Evolutionary conservation across 2,329 filamentous ascomycete genomes (phyloP).

Genomic region (Penicillium sp.): DNA sequence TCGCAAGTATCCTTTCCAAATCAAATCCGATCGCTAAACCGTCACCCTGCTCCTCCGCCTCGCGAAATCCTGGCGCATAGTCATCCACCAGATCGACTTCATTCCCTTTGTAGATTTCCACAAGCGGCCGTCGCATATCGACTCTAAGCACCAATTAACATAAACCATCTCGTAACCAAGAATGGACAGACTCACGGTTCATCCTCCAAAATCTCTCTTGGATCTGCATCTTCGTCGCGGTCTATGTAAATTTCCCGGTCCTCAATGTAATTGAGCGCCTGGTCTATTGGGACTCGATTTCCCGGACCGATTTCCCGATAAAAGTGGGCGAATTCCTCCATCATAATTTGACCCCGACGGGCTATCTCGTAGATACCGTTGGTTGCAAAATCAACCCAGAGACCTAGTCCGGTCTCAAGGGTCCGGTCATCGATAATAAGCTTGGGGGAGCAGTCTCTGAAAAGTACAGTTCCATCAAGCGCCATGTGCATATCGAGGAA

Average conservation of each 20-base stretch:
- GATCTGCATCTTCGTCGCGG: conserved; percentile 3
- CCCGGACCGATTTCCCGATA: conserved; percentile 4
- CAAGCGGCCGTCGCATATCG: conserved; percentile 4
- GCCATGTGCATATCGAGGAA: conserved; percentile 19
- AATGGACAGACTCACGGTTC: not conserved
- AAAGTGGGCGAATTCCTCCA: conserved; percentile 7
- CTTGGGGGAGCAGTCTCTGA: conserved; percentile 6
- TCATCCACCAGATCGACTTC: conserved; percentile 6
- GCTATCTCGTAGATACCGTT: conserved; percentile 5
- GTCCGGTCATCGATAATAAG: conserved; percentile 16
- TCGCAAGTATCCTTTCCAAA: conserved; percentile 7
- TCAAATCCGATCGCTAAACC: conserved; percentile 6
- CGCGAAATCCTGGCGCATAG: conserved; percentile 6
- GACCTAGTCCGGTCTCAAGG: conserved; percentile 10
- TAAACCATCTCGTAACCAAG: not conserved
- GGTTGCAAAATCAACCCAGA: conserved; percentile 10
- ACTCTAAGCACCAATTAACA: conserved; percentile 3
- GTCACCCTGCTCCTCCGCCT: conserved; percentile 10
- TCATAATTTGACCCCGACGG: conserved; percentile 10
- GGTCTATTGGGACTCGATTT: conserved; percentile 1
- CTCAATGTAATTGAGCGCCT: conserved; percentile 3
- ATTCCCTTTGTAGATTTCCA: conserved; percentile 1
- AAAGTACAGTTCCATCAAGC: conserved; percentile 15
- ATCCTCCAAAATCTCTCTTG: conserved; percentile 6
- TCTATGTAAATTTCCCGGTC: not conserved